A percentile compares a stretch with the other conserved stretches of the same genome.
Evolutionary conservation across 2,329 filamentous ascomycete species (phyloP).

Genomic region (Aspergillus uvarum): DNA sequence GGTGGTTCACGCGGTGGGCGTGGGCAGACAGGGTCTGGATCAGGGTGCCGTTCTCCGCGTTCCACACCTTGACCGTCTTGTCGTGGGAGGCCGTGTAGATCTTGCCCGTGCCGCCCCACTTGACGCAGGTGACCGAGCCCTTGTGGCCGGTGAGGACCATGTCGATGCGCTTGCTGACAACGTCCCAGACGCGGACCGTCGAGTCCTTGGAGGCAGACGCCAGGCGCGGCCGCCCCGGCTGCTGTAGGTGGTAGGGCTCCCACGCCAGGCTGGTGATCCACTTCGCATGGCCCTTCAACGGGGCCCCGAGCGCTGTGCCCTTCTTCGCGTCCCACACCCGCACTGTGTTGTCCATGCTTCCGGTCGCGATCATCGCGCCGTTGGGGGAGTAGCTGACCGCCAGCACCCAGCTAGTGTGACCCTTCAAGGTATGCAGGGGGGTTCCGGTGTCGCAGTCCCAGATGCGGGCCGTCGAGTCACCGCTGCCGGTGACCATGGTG

Average conservation of each 20-base stretch:
- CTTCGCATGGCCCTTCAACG: conserved; percentile 81
- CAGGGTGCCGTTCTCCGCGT: conserved; percentile 73
- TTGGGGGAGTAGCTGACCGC: conserved; percentile 86
- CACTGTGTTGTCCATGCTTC: conserved; percentile 91
- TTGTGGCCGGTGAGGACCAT: conserved; percentile 86
- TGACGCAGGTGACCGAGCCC: conserved; percentile 82
- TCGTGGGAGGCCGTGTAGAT: conserved; percentile 87
- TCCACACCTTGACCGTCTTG: conserved; percentile 90
- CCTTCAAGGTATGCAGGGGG: conserved; percentile 78
- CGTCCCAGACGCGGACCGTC: conserved; percentile 84
- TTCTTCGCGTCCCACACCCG: conserved; percentile 83
- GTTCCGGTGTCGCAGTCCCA: conserved; percentile 96
- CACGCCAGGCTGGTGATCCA: conserved; percentile 86
- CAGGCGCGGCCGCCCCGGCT: conserved; percentile 69
- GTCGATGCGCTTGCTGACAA: conserved; percentile 74
- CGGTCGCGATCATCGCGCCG: conserved; percentile 76
- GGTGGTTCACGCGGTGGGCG: conserved; percentile 92
- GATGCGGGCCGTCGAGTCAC: conserved; percentile 86
- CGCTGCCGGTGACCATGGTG: conserved; percentile 80
- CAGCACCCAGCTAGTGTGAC: conserved; percentile 87
- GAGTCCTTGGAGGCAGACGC: conserved; percentile 88
- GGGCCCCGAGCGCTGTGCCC: conserved; percentile 69
- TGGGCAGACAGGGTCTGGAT: conserved; percentile 78
- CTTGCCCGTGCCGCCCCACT: conserved; percentile 86
- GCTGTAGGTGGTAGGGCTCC: conserved; percentile 89